Conservation (phyloP, 345 rosid genomes). For the Pseudoturritis turrita region DNA sequence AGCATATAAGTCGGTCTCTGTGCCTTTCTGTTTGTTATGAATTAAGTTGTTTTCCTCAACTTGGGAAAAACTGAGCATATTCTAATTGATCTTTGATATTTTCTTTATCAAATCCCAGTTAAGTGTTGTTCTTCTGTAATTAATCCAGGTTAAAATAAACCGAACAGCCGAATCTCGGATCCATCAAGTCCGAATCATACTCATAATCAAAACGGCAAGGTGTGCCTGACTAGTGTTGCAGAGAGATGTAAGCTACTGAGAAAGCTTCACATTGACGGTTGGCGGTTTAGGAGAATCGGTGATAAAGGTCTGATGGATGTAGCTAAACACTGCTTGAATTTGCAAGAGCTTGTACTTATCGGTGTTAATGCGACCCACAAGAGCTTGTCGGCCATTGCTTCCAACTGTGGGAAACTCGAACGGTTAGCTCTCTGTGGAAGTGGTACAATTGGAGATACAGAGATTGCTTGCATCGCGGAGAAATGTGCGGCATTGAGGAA, state of each 20-base stretch:
- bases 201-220: background rate
- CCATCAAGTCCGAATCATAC: background rate
- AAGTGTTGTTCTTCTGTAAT: background rate
- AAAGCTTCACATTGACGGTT: slow-evolving; percentile 83
- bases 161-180: background rate
- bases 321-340: slow-evolving; percentile 49
- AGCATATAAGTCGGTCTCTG: background rate
- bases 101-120: background rate
- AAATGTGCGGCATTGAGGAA: slow-evolving; percentile 69
- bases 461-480: slow-evolving; percentile 61
- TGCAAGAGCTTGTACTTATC: slow-evolving; percentile 77
- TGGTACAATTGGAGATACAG: slow-evolving; percentile 55
- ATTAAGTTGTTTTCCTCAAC: background rate
- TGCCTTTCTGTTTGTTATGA: background rate
- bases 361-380: slow-evolving; percentile 65
- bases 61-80: background rate
- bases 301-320: slow-evolving; percentile 70
- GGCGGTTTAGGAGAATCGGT: slow-evolving; percentile 66
- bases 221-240: slow-evolving; percentile 44
- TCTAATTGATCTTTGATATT: background rate
- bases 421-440: slow-evolving; percentile 79
- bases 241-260: slow-evolving; percentile 57
- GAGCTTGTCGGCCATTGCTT: slow-evolving; percentile 50
- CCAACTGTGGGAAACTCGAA: slow-evolving; percentile 58
- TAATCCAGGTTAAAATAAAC: background rate